These are phyloP conservation scores for Amanita exitialis DNA, from an alignment of 768 basidiomycete genomes.

Conservation along the genomic window DNA sequence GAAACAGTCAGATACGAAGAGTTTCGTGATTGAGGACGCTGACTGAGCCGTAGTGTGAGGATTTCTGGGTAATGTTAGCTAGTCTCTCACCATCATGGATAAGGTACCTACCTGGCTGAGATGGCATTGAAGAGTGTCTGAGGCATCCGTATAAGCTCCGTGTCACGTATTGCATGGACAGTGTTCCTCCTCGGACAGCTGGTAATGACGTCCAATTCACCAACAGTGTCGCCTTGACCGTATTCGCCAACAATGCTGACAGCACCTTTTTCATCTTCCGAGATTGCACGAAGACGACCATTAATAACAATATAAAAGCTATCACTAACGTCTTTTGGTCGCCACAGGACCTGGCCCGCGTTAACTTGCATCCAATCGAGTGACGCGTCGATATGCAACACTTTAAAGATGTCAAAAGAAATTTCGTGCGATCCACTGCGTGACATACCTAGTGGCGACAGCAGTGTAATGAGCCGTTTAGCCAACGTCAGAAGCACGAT, in stretches of 20 bases:
- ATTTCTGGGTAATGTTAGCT: slow-evolving; percentile 34
- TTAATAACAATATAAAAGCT: slow-evolving; percentile 99
- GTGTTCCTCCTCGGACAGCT: slow-evolving; percentile 80
- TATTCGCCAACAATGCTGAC: slow-evolving; percentile 87
- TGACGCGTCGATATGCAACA: slow-evolving; percentile 93
- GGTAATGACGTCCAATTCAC: slow-evolving; percentile 96
- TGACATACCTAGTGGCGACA: slow-evolving; percentile 78
- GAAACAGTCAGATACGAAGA: background rate
- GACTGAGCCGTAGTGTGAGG: slow-evolving; percentile 82
- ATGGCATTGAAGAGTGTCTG: slow-evolving; percentile 97
- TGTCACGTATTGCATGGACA: slow-evolving; percentile 96
- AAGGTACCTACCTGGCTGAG: slow-evolving; percentile 53
- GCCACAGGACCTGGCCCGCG: slow-evolving; percentile 91
- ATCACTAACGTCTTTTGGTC: slow-evolving; percentile 83
- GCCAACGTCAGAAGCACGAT: slow-evolving; percentile 94
- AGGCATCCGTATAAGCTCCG: slow-evolving; percentile 94
- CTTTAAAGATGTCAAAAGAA: slow-evolving; percentile 17
- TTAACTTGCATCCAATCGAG: slow-evolving; percentile 98
- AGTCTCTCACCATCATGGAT: background rate
- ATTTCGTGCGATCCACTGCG: background rate
- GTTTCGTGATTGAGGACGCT: slow-evolving; percentile 12
- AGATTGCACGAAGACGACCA: slow-evolving; percentile 86
- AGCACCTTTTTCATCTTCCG: slow-evolving; percentile 66
- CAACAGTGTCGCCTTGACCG: slow-evolving; percentile 94
- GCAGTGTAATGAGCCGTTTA: slow-evolving; percentile 88